Evolutionary conservation across 306 rosid species (phyloP).

Genomic region (Malus sieversii): DNA sequence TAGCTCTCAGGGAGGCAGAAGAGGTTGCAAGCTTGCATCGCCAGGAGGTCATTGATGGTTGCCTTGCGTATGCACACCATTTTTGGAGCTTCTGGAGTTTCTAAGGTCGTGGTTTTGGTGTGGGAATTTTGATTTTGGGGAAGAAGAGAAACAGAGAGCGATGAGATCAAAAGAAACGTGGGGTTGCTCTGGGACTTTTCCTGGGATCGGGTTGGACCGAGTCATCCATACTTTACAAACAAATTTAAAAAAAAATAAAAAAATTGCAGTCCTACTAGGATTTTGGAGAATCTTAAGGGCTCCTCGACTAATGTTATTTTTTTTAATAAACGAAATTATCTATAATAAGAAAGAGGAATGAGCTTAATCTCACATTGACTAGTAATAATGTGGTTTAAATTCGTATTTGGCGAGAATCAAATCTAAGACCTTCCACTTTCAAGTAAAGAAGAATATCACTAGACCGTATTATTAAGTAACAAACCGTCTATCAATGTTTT

Average conservation of each 20-base stretch:
- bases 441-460: too few species aligned
- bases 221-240: too few species aligned
- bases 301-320: too few species aligned
- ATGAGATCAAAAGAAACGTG: neutral
- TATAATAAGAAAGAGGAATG: too few species aligned
- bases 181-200: neutral
- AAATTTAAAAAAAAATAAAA: too few species aligned
- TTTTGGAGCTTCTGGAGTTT: neutral
- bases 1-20: conserved; percentile 88
- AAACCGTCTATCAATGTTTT: rapidly evolving
- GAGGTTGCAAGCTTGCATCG: conserved; percentile 94
- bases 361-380: too few species aligned
- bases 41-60: conserved; percentile 72
- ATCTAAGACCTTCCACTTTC: rapidly evolving
- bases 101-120: conserved; percentile 8
- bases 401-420: too few species aligned
- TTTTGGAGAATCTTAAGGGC: too few species aligned
- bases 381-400: too few species aligned
- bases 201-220: neutral
- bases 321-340: too few species aligned
- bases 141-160: neutral
- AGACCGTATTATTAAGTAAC: too few species aligned
- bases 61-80: conserved; percentile 99
- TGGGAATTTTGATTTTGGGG: conserved; percentile 1
- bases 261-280: too few species aligned